phyloP scores from a whole-genome alignment of 352 stramenopile genomes.

The Phytophthora aleatoria region DNA sequence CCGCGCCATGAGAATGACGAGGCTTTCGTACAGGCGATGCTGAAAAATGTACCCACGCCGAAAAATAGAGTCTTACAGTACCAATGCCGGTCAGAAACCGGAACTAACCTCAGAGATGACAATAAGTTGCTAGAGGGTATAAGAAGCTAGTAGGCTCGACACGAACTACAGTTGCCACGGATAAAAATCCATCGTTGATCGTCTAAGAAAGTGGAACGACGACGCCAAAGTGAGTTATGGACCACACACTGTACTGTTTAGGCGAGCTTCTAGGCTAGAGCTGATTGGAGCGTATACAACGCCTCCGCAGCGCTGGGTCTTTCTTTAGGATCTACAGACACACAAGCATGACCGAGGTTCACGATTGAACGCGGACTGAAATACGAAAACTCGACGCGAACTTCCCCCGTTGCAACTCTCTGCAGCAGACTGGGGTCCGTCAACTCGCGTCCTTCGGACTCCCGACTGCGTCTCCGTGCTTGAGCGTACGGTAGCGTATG shows the following conservation, averaged over 20 bases:
- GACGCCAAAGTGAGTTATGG: not conserved
- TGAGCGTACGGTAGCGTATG: slow-evolving; percentile 3
- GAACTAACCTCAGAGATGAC: too few relatives aligned
- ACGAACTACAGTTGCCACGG: too few relatives aligned
- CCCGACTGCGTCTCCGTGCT: not conserved
- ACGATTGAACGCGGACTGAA: slow-evolving; percentile 4
- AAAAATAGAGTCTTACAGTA: too few relatives aligned
- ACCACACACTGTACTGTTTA: not conserved
- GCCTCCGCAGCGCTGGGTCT: slow-evolving; percentile 15
- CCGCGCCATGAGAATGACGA: not conserved
- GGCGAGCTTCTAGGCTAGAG: too few relatives aligned
- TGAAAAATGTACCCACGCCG: too few relatives aligned
- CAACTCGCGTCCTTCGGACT: slow-evolving; percentile 8
- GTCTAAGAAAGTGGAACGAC: too few relatives aligned
- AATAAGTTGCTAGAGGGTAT: too few relatives aligned
- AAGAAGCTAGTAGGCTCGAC: too few relatives aligned
- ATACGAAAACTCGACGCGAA: slow-evolving; percentile 26
- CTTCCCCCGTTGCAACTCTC: slow-evolving; percentile 1
- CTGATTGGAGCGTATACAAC: too few relatives aligned
- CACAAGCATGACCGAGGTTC: slow-evolving; percentile 11
- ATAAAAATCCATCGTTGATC: too few relatives aligned
- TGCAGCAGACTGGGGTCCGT: slow-evolving; percentile 13
- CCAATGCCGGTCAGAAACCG: slow-evolving; percentile 9
- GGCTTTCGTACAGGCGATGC: too few relatives aligned
- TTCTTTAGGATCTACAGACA: slow-evolving; percentile 8